Evolutionary conservation across 78 protist genomes (phyloP), one percentile per base, ranked within the genome.

Genomic region (Mantamonas sphyraenae): DNA sequence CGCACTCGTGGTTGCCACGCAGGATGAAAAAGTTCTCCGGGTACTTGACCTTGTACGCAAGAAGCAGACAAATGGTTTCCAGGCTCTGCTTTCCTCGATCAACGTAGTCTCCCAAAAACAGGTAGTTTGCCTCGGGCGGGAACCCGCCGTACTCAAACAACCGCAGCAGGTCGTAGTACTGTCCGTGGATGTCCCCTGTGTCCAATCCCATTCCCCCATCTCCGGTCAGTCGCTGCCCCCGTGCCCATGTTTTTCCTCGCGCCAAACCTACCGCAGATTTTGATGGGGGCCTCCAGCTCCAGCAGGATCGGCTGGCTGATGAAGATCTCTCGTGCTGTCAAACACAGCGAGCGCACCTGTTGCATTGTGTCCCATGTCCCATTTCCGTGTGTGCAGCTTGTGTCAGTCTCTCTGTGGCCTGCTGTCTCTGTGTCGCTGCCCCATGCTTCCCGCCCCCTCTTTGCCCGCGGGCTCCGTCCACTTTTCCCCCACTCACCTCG

Each of bases 1-100:
- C 98, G 47, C 96, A 94, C 76, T 98, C 99, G 85, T 98, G 99
- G 91, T 98, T 98, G 17, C 99, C 99, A 24, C 99, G 93, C 33
- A 97, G 90, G 20, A 98, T 57, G 78, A 97, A 98, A 86, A 98
- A 95, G 87, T 95, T 96, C 69, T 97, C 99, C 31, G 98, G 98
- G 74, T 94, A 98, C 80, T 95, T 95, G 80, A 96, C 82, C 79
- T 98, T 98, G 95, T 96, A 98, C n/a, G 98, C 97, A n/a, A 97
- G 81, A 38, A 98, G 80, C 53, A 98, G 68, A 84, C 98, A 92
- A 81, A 98, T 93, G 12, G 97, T 91, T 76, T 98, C 99, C 24
- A 98, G 77, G 2, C 83, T 53, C 73, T 98, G 90, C 80, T 90
- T 87, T 24, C 99, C 99, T 35, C 99, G 90, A 47, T 98, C 99